Percentiles rank a stretch among this genome's conserved stretches.
Conservation (phyloP, 2,329 filamentous ascomycete genomes). For the Claviceps cyperi region DNA sequence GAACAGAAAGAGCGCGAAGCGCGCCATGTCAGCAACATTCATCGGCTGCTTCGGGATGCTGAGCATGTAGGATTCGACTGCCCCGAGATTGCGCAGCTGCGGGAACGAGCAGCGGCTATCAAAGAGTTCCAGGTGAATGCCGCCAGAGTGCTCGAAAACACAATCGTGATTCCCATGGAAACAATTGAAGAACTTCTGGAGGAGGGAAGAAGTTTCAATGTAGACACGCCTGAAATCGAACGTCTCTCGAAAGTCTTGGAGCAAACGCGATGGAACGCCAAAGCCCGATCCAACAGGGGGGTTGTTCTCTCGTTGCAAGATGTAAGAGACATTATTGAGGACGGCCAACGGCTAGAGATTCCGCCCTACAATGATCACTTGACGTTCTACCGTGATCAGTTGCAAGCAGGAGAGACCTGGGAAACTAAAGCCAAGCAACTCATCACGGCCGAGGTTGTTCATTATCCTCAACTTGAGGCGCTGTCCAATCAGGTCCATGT, state of each 20-base stretch:
- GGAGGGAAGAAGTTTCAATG: slow-evolving; percentile 74
- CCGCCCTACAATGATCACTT: slow-evolving; percentile 70
- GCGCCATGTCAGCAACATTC: slow-evolving; percentile 78
- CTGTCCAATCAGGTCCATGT: slow-evolving; percentile 65
- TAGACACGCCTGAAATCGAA: slow-evolving; percentile 82
- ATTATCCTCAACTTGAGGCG: slow-evolving; percentile 89
- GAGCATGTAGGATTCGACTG: slow-evolving; percentile 86
- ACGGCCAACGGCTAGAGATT: slow-evolving; percentile 64
- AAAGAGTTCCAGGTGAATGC: slow-evolving; percentile 71
- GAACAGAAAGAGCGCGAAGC: slow-evolving; percentile 77
- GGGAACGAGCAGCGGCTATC: slow-evolving; percentile 75
- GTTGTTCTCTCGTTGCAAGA: slow-evolving; percentile 61
- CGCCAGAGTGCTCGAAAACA: slow-evolving; percentile 52
- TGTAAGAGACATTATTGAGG: slow-evolving; percentile 62
- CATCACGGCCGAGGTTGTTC: slow-evolving; percentile 78
- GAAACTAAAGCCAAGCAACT: slow-evolving; percentile 86
- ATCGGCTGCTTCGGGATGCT: slow-evolving; percentile 68
- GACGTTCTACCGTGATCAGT: slow-evolving; percentile 59
- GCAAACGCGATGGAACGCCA: slow-evolving; percentile 78
- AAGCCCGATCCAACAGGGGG: slow-evolving; percentile 50
- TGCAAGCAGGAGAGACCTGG: slow-evolving; percentile 69
- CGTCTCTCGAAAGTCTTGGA: slow-evolving; percentile 66
- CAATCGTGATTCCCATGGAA: slow-evolving; percentile 46
- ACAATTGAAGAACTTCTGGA: slow-evolving; percentile 88
- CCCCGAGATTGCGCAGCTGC: slow-evolving; percentile 72